phyloP scores from a whole-genome alignment of 306 rosid species.

The Aeschynomene evenia region DNA sequence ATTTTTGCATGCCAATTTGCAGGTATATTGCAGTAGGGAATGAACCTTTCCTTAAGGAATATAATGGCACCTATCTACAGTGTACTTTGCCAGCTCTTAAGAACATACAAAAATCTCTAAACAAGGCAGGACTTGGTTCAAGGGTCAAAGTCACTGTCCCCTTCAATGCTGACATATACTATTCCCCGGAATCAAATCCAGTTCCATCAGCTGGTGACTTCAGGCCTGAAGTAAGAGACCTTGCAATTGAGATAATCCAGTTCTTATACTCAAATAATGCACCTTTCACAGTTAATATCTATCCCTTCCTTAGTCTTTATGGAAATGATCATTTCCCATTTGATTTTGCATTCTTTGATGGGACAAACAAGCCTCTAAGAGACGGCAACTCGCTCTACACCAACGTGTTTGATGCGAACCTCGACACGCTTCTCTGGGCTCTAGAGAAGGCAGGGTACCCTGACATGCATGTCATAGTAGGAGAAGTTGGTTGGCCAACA shows the following conservation, averaged over 20 bases:
- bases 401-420: slow-evolving; percentile 83
- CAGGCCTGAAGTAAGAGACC: slow-evolving; percentile 66
- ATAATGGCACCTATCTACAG: slow-evolving; percentile 64
- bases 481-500: slow-evolving; percentile 95
- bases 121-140: slow-evolving; percentile 57
- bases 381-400: slow-evolving; percentile 68
- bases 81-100: slow-evolving; percentile 74
- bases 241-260: slow-evolving; percentile 55
- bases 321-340: slow-evolving; percentile 72
- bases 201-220: slow-evolving; percentile 93
- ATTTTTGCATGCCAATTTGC: slow-evolving; percentile 35
- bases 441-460: slow-evolving; percentile 68
- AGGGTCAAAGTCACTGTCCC: slow-evolving; percentile 84
- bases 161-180: slow-evolving; percentile 89
- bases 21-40: slow-evolving; percentile 96
- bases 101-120: slow-evolving; percentile 75
- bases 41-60: slow-evolving; percentile 85
- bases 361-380: slow-evolving; percentile 49
- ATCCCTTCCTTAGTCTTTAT: slow-evolving; percentile 82
- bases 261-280: slow-evolving; percentile 59
- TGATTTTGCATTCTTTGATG: slow-evolving; percentile 88
- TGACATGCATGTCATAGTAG: slow-evolving; percentile 58
- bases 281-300: slow-evolving; percentile 82
- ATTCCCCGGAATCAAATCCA: slow-evolving; percentile 73
- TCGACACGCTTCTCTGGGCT: slow-evolving; percentile 73